Percentiles rank a stretch among this genome's conserved stretches.
phyloP scores from a whole-genome alignment of 2,329 filamentous ascomycete genomes.

The Fusarium sp. region DNA sequence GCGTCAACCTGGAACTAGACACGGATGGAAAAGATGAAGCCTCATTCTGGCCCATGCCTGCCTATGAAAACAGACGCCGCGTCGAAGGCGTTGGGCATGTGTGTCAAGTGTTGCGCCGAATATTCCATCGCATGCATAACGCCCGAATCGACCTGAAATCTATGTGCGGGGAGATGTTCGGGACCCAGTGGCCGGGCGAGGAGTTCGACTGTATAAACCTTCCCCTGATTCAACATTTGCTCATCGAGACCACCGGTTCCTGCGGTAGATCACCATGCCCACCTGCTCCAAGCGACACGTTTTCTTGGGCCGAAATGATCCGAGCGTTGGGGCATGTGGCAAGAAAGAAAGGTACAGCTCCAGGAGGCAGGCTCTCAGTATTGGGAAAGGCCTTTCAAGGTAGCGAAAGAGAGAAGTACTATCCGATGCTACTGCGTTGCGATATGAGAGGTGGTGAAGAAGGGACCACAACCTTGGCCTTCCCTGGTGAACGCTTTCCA shows the following conservation, averaged over 20 bases:
- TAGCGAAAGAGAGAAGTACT: background rate
- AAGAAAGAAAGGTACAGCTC: background rate
- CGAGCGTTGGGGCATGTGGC: background rate
- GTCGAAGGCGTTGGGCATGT: background rate
- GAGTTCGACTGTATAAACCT: background rate
- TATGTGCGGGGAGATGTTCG: slow-evolving; percentile 3
- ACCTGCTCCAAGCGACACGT: background rate
- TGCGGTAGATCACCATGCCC: background rate
- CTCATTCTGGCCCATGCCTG: background rate
- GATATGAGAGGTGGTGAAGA: background rate
- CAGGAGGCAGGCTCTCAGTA: background rate
- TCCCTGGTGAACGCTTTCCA: background rate
- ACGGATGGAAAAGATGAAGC: background rate
- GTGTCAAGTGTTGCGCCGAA: background rate
- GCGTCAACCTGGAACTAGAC: background rate
- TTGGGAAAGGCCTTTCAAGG: background rate
- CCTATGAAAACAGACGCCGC: background rate
- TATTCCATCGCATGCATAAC: background rate
- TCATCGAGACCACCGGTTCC: background rate
- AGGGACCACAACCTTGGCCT: background rate
- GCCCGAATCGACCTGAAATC: background rate
- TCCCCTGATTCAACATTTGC: background rate
- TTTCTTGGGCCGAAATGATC: background rate
- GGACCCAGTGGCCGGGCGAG: background rate
- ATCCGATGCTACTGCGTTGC: slow-evolving; percentile 1